These are phyloP conservation scores for Flaveria robusta DNA, from an alignment of 129 eudicot species.

Conservation along the genomic window DNA sequence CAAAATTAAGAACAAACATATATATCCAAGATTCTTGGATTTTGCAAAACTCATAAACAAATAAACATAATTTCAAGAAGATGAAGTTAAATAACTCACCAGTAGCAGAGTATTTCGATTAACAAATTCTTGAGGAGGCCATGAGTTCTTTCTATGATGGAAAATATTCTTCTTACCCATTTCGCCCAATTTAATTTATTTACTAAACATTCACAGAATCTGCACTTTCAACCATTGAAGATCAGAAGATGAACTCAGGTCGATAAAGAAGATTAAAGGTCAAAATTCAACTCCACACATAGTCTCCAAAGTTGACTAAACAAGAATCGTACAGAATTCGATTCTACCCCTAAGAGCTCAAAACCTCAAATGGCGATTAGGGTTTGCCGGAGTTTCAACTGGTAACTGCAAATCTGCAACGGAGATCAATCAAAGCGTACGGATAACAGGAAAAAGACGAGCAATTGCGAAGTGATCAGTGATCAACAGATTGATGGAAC, in stretches of 20 bases:
- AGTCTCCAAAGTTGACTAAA: conserved; percentile 28
- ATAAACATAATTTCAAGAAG: not conserved
- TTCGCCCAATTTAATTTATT: conserved; percentile 12
- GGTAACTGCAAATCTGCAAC: not conserved
- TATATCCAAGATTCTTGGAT: conserved; percentile 25
- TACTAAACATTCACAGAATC: not conserved
- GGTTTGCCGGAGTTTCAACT: conserved; percentile 12
- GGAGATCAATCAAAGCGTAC: conserved; percentile 1
- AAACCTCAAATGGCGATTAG: conserved; percentile 13
- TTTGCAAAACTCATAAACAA: not conserved
- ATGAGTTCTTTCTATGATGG: conserved; percentile 64
- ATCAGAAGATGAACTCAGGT: conserved; percentile 19
- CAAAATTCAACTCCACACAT: conserved; percentile 19
- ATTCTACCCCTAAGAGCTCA: not conserved
- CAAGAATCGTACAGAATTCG: not conserved
- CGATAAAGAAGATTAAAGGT: conserved; percentile 4
- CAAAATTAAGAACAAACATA: not conserved
- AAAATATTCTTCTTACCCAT: conserved; percentile 67
- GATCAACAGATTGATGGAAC: conserved; percentile 3
- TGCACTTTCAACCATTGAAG: conserved; percentile 10
- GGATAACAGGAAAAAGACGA: not conserved
- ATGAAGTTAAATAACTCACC: conserved; percentile 37
- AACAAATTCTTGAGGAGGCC: conserved; percentile 71
- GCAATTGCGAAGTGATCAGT: conserved; percentile 15
- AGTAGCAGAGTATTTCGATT: conserved; percentile 56